phyloP scores from a whole-genome alignment of 1,284 basidiomycete genomes.

The Puccinia triticina region DNA sequence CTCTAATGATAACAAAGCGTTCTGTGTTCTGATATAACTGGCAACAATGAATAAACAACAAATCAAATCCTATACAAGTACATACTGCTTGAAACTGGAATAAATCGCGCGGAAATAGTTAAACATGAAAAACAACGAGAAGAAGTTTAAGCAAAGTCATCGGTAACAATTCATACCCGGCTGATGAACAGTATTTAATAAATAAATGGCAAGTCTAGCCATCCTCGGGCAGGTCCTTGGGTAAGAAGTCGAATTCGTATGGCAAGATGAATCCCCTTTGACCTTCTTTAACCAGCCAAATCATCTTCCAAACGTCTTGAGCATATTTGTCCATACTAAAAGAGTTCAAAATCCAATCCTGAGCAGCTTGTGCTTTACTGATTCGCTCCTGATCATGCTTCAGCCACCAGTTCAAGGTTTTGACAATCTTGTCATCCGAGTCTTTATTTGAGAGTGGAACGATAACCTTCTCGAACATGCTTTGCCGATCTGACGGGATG shows the following conservation, averaged over 20 bases:
- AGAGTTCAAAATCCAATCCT: conserved; percentile 48
- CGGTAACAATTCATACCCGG: neutral
- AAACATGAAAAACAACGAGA: too few species aligned
- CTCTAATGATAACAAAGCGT: too few species aligned
- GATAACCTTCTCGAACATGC: conserved; percentile 27
- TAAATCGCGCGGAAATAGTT: too few species aligned
- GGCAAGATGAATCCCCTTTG: conserved; percentile 43
- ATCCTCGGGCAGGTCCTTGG: conserved; percentile 32
- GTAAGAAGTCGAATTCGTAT: conserved; percentile 50
- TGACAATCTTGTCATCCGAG: conserved; percentile 37
- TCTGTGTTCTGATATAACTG: too few species aligned
- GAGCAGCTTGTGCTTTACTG: conserved; percentile 41
- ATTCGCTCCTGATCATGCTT: conserved; percentile 43
- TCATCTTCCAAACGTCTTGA: conserved; percentile 42
- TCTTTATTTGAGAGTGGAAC: conserved; percentile 50
- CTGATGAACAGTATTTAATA: neutral
- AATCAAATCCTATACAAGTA: too few species aligned
- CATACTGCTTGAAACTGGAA: too few species aligned
- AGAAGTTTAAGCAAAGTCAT: too few species aligned
- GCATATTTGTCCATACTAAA: conserved; percentile 48
- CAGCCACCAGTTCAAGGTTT: conserved; percentile 46
- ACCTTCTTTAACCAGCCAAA: conserved; percentile 44
- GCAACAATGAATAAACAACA: too few species aligned
- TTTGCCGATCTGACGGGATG: conserved; percentile 44
- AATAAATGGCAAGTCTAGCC: conserved; percentile 19